Evolutionary conservation across 1,284 basidiomycete genomes (phyloP).

Genomic region (Boletus hoseneyae): DNA sequence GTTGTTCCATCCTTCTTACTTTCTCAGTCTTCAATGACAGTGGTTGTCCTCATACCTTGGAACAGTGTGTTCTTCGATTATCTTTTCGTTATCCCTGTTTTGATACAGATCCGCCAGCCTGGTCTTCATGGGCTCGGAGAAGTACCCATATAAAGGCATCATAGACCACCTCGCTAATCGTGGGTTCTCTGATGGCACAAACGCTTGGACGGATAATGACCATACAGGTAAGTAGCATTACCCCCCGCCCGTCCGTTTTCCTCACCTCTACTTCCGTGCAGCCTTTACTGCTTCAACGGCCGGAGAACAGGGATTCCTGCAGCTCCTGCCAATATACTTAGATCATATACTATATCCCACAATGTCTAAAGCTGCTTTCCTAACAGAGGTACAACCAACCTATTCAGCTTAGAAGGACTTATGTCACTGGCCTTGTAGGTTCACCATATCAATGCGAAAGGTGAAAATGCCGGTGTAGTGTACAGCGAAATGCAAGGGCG

Average conservation of each 20-base stretch:
- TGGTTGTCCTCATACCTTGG: conserved; percentile 91
- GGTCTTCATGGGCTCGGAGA: conserved; percentile 92
- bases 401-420: not conserved
- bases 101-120: conserved; percentile 45
- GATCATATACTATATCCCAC: conserved; percentile 98
- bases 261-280: conserved; percentile 6
- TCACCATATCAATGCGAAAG: conserved; percentile 89
- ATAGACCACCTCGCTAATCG: conserved; percentile 97
- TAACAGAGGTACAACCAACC: conserved; percentile 70
- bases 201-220: conserved; percentile 83
- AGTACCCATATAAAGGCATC: conserved; percentile 96
- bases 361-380: conserved; percentile 85
- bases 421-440: conserved; percentile 46
- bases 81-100: conserved; percentile 1
- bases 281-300: conserved; percentile 98
- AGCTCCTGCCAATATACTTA: conserved; percentile 91
- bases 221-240: conserved; percentile 49
- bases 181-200: conserved; percentile 92
- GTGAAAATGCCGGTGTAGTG: conserved; percentile 94
- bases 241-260: not conserved
- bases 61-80: conserved; percentile 60
- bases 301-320: conserved; percentile 93
- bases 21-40: conserved; percentile 83
- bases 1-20: conserved; percentile 1
- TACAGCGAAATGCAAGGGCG: conserved; percentile 99